Percentiles rank a stretch among this genome's conserved stretches.
phyloP scores from a whole-genome alignment of 176 grass and related monocot species.

The Oryza officinalis region DNA sequence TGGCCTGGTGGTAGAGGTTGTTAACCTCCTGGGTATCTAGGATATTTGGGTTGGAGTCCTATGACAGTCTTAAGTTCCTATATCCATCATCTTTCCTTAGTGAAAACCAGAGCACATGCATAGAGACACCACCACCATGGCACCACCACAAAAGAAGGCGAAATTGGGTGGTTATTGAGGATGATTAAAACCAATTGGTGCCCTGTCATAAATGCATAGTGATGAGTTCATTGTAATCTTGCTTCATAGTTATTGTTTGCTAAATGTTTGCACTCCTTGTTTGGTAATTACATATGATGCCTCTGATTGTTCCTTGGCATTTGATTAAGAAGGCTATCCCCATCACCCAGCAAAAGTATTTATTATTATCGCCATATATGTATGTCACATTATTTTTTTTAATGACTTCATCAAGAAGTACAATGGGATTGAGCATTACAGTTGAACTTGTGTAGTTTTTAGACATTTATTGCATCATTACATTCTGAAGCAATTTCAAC shows the following conservation, averaged over 20 bases:
- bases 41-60: too few species aligned
- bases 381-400: not conserved
- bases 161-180: too few species aligned
- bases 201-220: too few species aligned
- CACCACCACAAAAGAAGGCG: too few species aligned
- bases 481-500: conserved; percentile 22
- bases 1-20: not conserved
- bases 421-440: not conserved
- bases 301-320: conserved; percentile 5
- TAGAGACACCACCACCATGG: too few species aligned
- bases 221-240: too few species aligned
- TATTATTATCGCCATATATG: not conserved
- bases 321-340: not conserved
- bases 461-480: not conserved
- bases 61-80: too few species aligned
- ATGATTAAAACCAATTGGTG: too few species aligned
- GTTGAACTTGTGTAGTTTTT: not conserved
- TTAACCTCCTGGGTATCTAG: not conserved
- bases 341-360: not conserved
- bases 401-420: not conserved
- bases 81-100: too few species aligned
- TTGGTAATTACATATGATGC: not conserved
- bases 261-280: not conserved
- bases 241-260: too few species aligned
- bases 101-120: too few species aligned